These are phyloP conservation scores for Helminthosporium solani DNA, from an alignment of 2,329 filamentous ascomycete species.

Conservation along the genomic window DNA sequence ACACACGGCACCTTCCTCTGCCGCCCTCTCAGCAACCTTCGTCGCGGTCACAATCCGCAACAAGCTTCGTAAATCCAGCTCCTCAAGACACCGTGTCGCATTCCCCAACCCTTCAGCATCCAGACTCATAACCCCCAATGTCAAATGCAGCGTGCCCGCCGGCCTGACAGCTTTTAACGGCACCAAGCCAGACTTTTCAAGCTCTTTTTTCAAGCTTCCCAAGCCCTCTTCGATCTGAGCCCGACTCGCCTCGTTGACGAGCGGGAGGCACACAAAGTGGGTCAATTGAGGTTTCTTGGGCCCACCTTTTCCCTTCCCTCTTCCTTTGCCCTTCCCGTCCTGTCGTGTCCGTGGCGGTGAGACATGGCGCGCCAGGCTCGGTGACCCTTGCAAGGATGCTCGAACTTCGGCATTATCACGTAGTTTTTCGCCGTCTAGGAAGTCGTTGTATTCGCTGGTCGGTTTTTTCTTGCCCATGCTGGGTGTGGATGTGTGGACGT, in stretches of 20 bases:
- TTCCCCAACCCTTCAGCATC: constrained; percentile 50
- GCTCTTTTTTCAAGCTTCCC: constrained; percentile 60
- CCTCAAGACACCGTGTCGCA: constrained; percentile 45
- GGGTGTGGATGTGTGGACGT: not conserved
- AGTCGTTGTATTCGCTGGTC: constrained; percentile 37
- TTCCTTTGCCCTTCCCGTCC: constrained; percentile 12
- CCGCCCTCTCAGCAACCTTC: constrained; percentile 13
- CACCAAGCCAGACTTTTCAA: constrained; percentile 47
- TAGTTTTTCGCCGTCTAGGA: constrained; percentile 36
- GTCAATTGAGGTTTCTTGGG: constrained; percentile 56
- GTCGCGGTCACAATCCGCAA: constrained; percentile 21
- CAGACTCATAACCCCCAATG: constrained; percentile 82
- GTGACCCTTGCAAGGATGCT: constrained; percentile 21
- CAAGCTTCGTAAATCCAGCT: constrained; percentile 45
- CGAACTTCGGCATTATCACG: constrained; percentile 27
- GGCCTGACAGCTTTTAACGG: constrained; percentile 71
- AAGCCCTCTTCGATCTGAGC: constrained; percentile 66
- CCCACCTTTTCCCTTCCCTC: constrained; percentile 11
- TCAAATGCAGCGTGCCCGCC: constrained; percentile 78
- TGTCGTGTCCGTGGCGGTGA: constrained; percentile 14
- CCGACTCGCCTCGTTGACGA: constrained; percentile 62
- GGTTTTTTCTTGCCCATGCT: constrained; percentile 34
- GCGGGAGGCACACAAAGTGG: constrained; percentile 75
- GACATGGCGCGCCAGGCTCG: constrained; percentile 9
- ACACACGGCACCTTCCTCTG: constrained; percentile 27